Evolutionary conservation across 805 yeast genomes (phyloP), one percentile per base, ranked within the genome.

Genomic region (Candida sonorensis): DNA sequence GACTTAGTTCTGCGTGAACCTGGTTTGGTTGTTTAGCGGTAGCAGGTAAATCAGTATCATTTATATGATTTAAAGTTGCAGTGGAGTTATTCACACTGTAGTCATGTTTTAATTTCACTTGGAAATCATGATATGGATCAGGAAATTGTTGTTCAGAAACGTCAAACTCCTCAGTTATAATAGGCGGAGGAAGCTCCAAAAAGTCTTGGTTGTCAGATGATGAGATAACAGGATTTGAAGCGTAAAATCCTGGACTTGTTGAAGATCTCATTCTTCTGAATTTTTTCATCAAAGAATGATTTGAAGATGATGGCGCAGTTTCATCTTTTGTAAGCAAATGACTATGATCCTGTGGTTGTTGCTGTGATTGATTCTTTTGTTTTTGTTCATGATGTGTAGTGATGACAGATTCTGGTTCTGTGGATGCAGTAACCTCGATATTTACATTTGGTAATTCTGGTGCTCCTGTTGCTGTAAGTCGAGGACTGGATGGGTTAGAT

Each of bases 181-280:
- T 28, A 13, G 36, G 26, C 9, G 30, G 26, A 13, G 41, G 17
- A 12, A 31, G 22, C 11, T 28, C n/a, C n/a, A n/a, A n/a, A n/a
- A n/a, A n/a, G n/a, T n/a, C n/a, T n/a, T n/a, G n/a, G n/a, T n/a
- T n/a, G n/a, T n/a, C n/a, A n/a, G n/a, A n/a, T n/a, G n/a, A n/a
- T n/a, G n/a, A n/a, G n/a, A n/a, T n/a, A n/a, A n/a, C n/a, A n/a
- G n/a, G n/a, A n/a, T n/a, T n/a, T n/a, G n/a, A n/a, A n/a, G n/a
- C n/a, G n/a, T n/a, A n/a, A n/a, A 38, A 21, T 2, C 45, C 42
- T 4, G 61, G 57, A 27, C 55, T 55, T 12, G 59, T 49, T 7
- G 59, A 55, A 1, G 59, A 44, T 31, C 56, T 46, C 42, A 60
- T 55, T 30, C 67, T 45, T 31, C 60, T 51, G 24, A 58, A 38